A percentile compares a stretch with the other conserved stretches of the same genome.
These are phyloP conservation scores for Helotiales sp. DNA, from an alignment of 2,329 filamentous ascomycete species.

Conservation along the genomic window DNA sequence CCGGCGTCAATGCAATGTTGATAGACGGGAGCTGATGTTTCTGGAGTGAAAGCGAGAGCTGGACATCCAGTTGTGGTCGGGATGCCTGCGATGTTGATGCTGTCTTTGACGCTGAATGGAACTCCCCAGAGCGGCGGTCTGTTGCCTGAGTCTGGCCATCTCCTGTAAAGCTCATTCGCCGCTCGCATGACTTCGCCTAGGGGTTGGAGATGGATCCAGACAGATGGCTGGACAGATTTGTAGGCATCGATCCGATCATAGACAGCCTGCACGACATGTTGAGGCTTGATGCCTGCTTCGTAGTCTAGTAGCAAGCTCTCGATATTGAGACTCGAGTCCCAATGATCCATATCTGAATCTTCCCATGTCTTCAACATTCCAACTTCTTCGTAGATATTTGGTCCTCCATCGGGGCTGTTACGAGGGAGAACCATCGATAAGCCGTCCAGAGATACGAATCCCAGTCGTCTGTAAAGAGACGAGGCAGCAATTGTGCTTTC, in stretches of 20 bases:
- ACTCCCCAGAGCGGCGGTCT: slow-evolving; percentile 56
- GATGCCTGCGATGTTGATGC: slow-evolving; percentile 53
- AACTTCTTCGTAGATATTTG: slow-evolving; percentile 36
- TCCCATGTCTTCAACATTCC: slow-evolving; percentile 37
- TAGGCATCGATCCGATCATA: slow-evolving; percentile 48
- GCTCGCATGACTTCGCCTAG: slow-evolving; percentile 48
- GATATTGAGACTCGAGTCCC: slow-evolving; percentile 40
- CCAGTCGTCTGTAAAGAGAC: slow-evolving; percentile 34
- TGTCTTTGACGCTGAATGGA: slow-evolving; percentile 57
- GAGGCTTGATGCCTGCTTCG: slow-evolving; percentile 37
- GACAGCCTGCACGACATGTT: slow-evolving; percentile 37
- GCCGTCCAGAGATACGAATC: slow-evolving; percentile 34
- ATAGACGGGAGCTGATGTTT: slow-evolving; percentile 51
- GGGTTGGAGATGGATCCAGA: slow-evolving; percentile 56
- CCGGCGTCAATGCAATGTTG: slow-evolving; percentile 55
- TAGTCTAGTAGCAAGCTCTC: slow-evolving; percentile 35
- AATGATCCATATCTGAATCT: slow-evolving; percentile 19
- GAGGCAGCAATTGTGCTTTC: slow-evolving; percentile 37
- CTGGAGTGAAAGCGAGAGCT: slow-evolving; percentile 52
- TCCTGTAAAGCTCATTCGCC: slow-evolving; percentile 48
- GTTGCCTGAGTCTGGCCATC: slow-evolving; percentile 46
- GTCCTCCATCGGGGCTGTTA: slow-evolving; percentile 5
- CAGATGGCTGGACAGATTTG: slow-evolving; percentile 50
- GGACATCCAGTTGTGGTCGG: slow-evolving; percentile 53
- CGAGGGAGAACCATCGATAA: slow-evolving; percentile 34